Conservation (phyloP, 2,329 filamentous ascomycete species). For the Trichophyton mentagrophytes region DNA sequence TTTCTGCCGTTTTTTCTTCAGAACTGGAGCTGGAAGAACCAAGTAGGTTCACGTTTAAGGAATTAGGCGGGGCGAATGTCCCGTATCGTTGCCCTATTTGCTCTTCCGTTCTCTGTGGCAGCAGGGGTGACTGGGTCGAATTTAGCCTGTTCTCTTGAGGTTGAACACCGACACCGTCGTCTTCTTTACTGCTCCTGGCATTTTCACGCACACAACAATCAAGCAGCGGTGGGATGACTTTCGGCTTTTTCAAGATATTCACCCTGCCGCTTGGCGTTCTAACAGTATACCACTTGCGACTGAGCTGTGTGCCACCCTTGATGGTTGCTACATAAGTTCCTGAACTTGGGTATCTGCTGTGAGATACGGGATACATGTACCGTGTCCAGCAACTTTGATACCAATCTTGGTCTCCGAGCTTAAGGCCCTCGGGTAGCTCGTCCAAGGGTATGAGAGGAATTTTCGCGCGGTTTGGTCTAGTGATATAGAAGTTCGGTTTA, state of each 20-base stretch:
- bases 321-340: slow-evolving; percentile 6
- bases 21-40: not conserved
- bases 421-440: slow-evolving; percentile 29
- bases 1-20: not conserved
- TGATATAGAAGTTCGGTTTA: slow-evolving; percentile 29
- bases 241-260: not conserved
- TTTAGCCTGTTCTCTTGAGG: not conserved
- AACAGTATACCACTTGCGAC: not conserved
- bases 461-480: slow-evolving; percentile 23
- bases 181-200: not conserved
- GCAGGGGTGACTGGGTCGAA: not conserved
- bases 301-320: not conserved
- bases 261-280: not conserved
- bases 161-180: not conserved
- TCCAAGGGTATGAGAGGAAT: slow-evolving; percentile 33
- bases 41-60: not conserved
- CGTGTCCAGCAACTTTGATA: slow-evolving; percentile 12
- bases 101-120: not conserved
- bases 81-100: not conserved
- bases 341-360: not conserved
- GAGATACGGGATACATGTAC: slow-evolving; percentile 16
- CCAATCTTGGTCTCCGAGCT: slow-evolving; percentile 19
- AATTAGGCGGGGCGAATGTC: not conserved
- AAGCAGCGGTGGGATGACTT: not conserved
- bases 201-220: not conserved